Conservation (phyloP, 169 alveolate species). For the Plasmodium gallinaceum region DNA sequence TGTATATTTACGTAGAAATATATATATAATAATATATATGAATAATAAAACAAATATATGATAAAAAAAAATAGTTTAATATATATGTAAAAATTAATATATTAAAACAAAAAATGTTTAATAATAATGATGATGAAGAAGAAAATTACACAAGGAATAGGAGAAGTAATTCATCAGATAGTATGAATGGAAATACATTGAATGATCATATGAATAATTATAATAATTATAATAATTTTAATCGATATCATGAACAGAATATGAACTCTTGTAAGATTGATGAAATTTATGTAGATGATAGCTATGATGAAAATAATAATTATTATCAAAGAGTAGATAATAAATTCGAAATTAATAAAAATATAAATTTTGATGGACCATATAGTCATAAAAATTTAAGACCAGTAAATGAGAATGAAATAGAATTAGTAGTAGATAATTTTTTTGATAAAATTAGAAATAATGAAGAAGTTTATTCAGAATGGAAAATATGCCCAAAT, state of each 20-base stretch:
- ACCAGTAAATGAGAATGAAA: conserved; percentile 66
- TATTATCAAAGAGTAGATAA: conserved; percentile 11
- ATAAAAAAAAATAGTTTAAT: neutral
- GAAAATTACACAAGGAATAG: conserved; percentile 24
- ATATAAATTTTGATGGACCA: conserved; percentile 39
- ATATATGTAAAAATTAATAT: neutral
- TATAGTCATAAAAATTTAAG: conserved; percentile 65
- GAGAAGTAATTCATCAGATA: conserved; percentile 55
- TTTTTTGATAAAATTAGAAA: conserved; percentile 66
- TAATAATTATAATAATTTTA: conserved; percentile 47
- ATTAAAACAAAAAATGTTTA: conserved; percentile 38
- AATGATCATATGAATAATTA: conserved; percentile 23
- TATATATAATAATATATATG: neutral
- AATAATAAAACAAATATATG: neutral
- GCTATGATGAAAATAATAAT: conserved; percentile 40
- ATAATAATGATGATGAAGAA: conserved; percentile 42
- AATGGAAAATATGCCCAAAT: conserved; percentile 74
- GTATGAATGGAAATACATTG: conserved; percentile 21
- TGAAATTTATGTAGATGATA: conserved; percentile 74
- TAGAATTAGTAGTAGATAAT: conserved; percentile 60
- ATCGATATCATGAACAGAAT: conserved; percentile 66
- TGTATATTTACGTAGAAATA: neutral
- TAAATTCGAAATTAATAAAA: conserved; percentile 17
- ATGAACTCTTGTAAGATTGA: conserved; percentile 50
- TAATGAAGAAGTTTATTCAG: conserved; percentile 58